Evolutionary conservation across 345 rosid genomes (phyloP), one percentile per base, ranked within the genome.

Genomic region (Hibiscus trionum): DNA sequence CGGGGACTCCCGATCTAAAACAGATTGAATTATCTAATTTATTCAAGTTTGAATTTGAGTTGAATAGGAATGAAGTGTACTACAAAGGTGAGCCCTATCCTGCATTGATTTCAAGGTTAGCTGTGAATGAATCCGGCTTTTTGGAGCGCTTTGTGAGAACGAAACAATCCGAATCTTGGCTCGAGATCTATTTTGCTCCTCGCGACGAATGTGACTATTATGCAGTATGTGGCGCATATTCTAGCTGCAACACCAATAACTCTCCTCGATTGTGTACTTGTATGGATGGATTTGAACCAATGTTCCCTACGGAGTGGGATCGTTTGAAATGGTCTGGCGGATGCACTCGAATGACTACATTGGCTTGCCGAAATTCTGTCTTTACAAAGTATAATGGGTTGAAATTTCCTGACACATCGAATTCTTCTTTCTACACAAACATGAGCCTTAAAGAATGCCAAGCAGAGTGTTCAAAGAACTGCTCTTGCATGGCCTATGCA

Each of bases 401-500:
- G 56, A 50, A 50, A 16, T 50, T 50, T 7, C 56, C 56, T n/a
- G 56, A 50, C 29, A 80, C 83, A 2, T 11, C 60, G 1, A 2
- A 50, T 8, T 66, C 84, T 0, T 75, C 77, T 73, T 16, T 50
- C n/a, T 4, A 5, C 3, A 66, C 49, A 29, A 61, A 56, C 14
- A 73, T 80, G 29, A 79, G 39, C 53, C 83, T 80, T 8, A 15
- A 60, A 9, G 83, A 79, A 31, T 88, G 91, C 50, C 42, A 29
- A 31, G 65, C 50, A 73, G 35, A 11, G 16, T 88, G 89, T 68
- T 35, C 12, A 19, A 64, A 63, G 16, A 84, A 86, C 31, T 88
- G 91, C 73, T 81, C 86, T 2, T 88, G 91, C 4, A 82, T 15
- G 0, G 91, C 87, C 58, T 86, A 82, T 72, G 74, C 87, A 0